phyloP scores from a whole-genome alignment of 208 protist species.

The Acanthamoeba royreba region DNA sequence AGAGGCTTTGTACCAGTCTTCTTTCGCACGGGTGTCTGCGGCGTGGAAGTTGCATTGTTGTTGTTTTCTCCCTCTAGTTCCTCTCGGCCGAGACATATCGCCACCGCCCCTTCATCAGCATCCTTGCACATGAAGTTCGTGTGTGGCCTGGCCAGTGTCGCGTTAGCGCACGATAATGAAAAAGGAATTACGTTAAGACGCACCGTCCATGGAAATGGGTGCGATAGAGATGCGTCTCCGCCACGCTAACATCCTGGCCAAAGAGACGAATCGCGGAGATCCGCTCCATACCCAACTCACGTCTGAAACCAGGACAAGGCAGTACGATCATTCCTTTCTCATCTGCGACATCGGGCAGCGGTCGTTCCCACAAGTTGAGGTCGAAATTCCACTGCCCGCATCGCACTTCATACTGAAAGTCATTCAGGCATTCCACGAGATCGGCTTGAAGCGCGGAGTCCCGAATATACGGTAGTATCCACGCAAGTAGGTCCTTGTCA shows the following conservation, averaged over 20 bases:
- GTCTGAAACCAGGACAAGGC: background rate
- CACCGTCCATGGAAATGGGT: background rate
- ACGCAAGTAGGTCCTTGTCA: constrained; percentile 1
- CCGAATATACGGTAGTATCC: background rate
- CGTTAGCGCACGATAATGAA: background rate
- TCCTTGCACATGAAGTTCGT: constrained; percentile 27
- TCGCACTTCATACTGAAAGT: constrained; percentile 25
- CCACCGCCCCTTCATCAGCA: background rate
- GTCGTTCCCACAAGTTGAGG: background rate
- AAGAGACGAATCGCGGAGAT: background rate
- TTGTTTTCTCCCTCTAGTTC: background rate
- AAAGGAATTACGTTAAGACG: background rate
- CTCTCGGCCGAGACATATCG: background rate
- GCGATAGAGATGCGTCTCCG: background rate
- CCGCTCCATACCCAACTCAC: background rate
- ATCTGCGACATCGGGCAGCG: background rate
- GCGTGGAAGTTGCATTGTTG: background rate
- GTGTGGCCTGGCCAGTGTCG: background rate
- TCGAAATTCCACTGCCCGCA: constrained; percentile 33
- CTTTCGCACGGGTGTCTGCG: background rate
- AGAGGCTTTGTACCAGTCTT: background rate
- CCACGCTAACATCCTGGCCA: background rate
- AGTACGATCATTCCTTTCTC: background rate
- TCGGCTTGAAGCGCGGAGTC: background rate
- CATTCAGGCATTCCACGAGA: background rate